phyloP scores from a whole-genome alignment of 164 flowering plant species.

The Vitis rotundifolia region DNA sequence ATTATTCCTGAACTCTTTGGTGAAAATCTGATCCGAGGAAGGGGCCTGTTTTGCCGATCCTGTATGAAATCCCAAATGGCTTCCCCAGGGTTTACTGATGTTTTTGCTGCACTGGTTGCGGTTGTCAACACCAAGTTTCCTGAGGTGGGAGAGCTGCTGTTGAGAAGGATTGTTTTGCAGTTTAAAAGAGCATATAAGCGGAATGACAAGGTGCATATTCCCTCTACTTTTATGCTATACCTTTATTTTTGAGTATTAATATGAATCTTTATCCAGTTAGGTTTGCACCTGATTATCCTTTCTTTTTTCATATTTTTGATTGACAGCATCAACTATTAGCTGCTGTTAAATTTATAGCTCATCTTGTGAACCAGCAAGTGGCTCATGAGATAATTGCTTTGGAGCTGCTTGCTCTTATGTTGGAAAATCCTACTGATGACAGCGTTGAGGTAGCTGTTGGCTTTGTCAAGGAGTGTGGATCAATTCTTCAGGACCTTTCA shows the following conservation, averaged over 20 bases:
- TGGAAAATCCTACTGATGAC: conserved; percentile 90
- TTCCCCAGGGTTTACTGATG: conserved; percentile 90
- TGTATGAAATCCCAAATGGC: conserved; percentile 99
- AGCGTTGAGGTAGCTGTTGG: conserved; percentile 98
- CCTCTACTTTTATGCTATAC: background rate
- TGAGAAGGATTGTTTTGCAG: conserved; percentile 85
- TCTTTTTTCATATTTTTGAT: background rate
- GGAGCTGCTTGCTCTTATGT: conserved; percentile 75
- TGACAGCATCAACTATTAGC: conserved; percentile 83
- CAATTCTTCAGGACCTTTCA: conserved; percentile 82
- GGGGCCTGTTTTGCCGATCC: conserved; percentile 91
- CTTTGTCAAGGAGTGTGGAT: conserved; percentile 93
- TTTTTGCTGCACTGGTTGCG: conserved; percentile 90
- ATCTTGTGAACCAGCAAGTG: conserved; percentile 94
- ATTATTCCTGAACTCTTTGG: conserved; percentile 87
- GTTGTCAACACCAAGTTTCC: conserved; percentile 94
- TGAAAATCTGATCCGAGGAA: conserved; percentile 86
- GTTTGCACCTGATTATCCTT: background rate
- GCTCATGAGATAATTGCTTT: conserved; percentile 91
- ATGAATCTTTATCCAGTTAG: background rate
- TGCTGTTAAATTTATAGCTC: conserved; percentile 89
- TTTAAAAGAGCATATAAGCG: conserved; percentile 93
- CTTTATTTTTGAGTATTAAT: background rate
- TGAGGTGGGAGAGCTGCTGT: conserved; percentile 80
- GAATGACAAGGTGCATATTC: conserved; percentile 73